phyloP scores from a whole-genome alignment of 345 rosid species.

The Geranium rotundifolium region DNA sequence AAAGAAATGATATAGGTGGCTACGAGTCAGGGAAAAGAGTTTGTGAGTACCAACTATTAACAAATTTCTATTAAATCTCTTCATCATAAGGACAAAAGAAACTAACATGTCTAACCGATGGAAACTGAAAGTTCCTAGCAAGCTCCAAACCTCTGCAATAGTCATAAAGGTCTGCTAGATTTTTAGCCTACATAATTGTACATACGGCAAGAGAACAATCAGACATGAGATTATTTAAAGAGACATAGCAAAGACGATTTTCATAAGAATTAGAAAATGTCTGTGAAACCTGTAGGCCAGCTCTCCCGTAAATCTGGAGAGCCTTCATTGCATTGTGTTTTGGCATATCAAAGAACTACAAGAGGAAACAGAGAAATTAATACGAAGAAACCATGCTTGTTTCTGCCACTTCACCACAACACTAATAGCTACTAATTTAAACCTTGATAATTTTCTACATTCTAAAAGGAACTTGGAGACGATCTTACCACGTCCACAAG shows the following conservation, averaged over 20 bases:
- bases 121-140: constrained; percentile 91
- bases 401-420: too few relatives aligned
- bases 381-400: neutral
- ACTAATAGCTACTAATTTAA: too few relatives aligned
- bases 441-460: too few relatives aligned
- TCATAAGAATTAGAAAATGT: neutral
- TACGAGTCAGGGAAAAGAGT: constrained; percentile 13
- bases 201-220: too few relatives aligned
- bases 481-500: constrained; percentile 67
- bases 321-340: constrained; percentile 79
- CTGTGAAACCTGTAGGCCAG: constrained; percentile 67
- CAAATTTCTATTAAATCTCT: neutral
- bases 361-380: neutral
- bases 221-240: too few relatives aligned
- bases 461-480: neutral
- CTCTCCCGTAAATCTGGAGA: constrained; percentile 54
- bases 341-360: constrained; percentile 81
- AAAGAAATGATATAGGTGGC: constrained; percentile 94
- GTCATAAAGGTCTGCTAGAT: constrained; percentile 80
- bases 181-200: constrained; percentile 43
- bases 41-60: neutral
- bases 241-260: neutral
- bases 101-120: constrained; percentile 76
- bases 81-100: neutral
- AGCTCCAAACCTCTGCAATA: constrained; percentile 90